Conservation (phyloP, 148 eudicot species). For the Beta vulgaris region DNA sequence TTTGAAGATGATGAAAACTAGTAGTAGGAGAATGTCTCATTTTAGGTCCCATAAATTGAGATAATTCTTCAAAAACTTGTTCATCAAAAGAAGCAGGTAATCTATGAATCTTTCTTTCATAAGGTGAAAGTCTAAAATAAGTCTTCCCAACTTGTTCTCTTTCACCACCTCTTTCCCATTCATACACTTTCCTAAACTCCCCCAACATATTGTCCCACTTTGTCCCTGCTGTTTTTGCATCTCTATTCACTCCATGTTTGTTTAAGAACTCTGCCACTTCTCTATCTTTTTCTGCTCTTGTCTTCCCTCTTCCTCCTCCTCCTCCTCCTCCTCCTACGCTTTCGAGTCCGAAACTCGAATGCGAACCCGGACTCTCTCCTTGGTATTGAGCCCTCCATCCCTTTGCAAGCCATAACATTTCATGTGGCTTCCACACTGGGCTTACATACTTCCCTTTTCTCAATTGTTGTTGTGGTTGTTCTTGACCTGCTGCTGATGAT, state of each 20-base stretch:
- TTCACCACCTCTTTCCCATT: slow-evolving; percentile 82
- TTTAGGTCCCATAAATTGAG: slow-evolving; percentile 77
- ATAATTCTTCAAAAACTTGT: slow-evolving; percentile 75
- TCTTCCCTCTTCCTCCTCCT: slow-evolving; percentile 51
- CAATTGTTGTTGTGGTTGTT: slow-evolving; percentile 16
- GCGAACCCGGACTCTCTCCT: slow-evolving; percentile 20
- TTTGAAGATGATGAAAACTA: not conserved
- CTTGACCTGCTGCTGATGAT: slow-evolving; percentile 16
- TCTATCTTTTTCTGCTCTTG: slow-evolving; percentile 70
- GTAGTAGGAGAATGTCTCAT: slow-evolving; percentile 40
- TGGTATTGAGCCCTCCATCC: slow-evolving; percentile 76
- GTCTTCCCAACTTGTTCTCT: slow-evolving; percentile 63
- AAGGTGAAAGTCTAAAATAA: slow-evolving; percentile 67
- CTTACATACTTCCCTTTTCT: slow-evolving; percentile 83
- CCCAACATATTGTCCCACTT: slow-evolving; percentile 97
- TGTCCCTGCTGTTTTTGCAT: slow-evolving; percentile 81
- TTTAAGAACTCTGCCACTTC: slow-evolving; percentile 68
- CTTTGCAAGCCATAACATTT: slow-evolving; percentile 70
- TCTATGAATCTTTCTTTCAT: slow-evolving; percentile 67
- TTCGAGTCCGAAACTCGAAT: not conserved
- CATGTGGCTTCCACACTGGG: slow-evolving; percentile 89
- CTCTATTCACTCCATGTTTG: slow-evolving; percentile 59
- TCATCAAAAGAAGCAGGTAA: slow-evolving; percentile 89
- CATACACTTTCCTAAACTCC: slow-evolving; percentile 78
- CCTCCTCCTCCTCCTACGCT: not conserved